These are phyloP conservation scores for Xanthoconium purpureum DNA, from an alignment of 768 basidiomycete genomes.

Conservation along the genomic window DNA sequence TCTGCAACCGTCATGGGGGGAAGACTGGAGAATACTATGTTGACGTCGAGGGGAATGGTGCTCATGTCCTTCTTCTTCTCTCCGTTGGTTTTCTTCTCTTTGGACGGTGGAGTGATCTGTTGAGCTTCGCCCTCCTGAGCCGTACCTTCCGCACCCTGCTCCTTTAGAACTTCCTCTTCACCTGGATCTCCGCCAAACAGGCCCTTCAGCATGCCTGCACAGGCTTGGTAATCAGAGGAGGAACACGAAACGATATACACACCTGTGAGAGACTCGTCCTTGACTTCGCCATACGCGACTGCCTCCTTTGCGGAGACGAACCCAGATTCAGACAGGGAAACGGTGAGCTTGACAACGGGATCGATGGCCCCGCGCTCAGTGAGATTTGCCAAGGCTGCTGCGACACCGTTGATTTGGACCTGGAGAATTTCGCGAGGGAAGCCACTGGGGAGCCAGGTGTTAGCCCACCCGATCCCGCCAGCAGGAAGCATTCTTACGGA, in stretches of 20 bases:
- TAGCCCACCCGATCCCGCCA: background rate
- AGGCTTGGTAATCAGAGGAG: slow-evolving; percentile 12
- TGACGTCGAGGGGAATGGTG: slow-evolving; percentile 66
- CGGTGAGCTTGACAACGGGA: slow-evolving; percentile 82
- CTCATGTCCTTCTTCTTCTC: slow-evolving; percentile 42
- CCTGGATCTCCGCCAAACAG: slow-evolving; percentile 69
- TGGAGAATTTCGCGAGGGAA: slow-evolving; percentile 74
- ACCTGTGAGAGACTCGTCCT: slow-evolving; percentile 77
- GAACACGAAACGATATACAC: slow-evolving; percentile 13
- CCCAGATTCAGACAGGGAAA: slow-evolving; percentile 82
- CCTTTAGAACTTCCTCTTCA: slow-evolving; percentile 29
- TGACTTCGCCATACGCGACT: slow-evolving; percentile 74
- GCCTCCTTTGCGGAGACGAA: slow-evolving; percentile 81
- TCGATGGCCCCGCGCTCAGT: slow-evolving; percentile 79
- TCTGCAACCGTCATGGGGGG: slow-evolving; percentile 75
- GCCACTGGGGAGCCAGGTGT: slow-evolving; percentile 41
- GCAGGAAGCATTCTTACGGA: slow-evolving; percentile 44
- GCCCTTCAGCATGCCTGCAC: slow-evolving; percentile 77
- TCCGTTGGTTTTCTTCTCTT: slow-evolving; percentile 37
- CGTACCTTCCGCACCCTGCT: slow-evolving; percentile 17
- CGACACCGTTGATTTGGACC: slow-evolving; percentile 67
- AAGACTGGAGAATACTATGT: slow-evolving; percentile 56
- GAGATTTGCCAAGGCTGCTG: slow-evolving; percentile 75
- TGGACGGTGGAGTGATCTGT: slow-evolving; percentile 26
- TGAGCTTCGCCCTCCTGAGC: slow-evolving; percentile 32